phyloP scores from a whole-genome alignment of 2,329 filamentous ascomycete genomes.

The Curvularia spicifera region DNA sequence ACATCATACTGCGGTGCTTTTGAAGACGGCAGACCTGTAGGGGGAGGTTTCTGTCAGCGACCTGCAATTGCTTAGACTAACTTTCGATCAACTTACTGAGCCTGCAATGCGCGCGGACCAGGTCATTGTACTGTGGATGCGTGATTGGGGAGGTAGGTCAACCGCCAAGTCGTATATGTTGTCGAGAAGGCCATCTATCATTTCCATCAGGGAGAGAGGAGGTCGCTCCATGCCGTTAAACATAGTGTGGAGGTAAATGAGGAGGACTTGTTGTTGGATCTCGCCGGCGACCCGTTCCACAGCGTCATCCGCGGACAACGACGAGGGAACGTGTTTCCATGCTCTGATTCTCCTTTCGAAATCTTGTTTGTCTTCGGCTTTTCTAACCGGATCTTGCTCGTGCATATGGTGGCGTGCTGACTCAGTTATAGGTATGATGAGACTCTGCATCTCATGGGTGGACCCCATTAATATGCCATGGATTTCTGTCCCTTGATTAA shows the following conservation, averaged over 20 bases:
- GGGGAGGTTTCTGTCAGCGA: neutral
- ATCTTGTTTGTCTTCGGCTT: neutral
- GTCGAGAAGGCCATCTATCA: neutral
- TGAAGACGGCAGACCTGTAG: neutral
- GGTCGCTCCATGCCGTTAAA: conserved; percentile 3
- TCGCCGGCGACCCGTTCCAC: conserved; percentile 1
- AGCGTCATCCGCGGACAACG: neutral
- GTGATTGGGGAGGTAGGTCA: neutral
- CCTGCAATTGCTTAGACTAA: neutral
- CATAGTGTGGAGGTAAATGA: conserved; percentile 7
- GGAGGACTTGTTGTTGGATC: conserved; percentile 5
- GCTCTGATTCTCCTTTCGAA: conserved; percentile 6
- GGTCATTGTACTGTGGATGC: conserved; percentile 6
- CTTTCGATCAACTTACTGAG: neutral
- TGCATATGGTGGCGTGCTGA: conserved; percentile 3
- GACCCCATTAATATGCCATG: conserved; percentile 8
- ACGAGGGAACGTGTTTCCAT: conserved; percentile 3
- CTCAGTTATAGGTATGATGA: conserved; percentile 7
- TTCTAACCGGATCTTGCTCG: neutral
- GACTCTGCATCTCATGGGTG: conserved; percentile 4
- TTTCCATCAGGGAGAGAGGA: neutral
- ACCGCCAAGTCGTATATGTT: neutral
- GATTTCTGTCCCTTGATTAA: conserved; percentile 3
- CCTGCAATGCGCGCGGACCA: conserved; percentile 5
- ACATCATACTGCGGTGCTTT: conserved; percentile 1